Percentiles rank a stretch among this genome's conserved stretches.
phyloP scores from a whole-genome alignment of 2,329 filamentous ascomycete genomes.

The Gremmenia infestans region DNA sequence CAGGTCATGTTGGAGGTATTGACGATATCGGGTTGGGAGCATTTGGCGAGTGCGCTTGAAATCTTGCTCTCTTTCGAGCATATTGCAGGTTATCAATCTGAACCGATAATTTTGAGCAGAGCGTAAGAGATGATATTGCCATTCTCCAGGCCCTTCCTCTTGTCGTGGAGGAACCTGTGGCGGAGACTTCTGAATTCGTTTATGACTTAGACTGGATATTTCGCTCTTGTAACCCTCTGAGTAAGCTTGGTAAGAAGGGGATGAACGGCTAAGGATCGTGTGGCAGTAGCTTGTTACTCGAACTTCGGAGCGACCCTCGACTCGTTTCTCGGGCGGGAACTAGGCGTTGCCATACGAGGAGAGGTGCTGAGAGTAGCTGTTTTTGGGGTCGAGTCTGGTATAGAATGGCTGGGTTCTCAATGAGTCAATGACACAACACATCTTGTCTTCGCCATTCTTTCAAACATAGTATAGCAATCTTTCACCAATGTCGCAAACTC shows the following conservation, averaged over 20 bases:
- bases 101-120: constrained; percentile 20
- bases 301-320: too few relatives aligned
- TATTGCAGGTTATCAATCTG: background rate
- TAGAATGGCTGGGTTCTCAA: too few relatives aligned
- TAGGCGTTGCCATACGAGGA: too few relatives aligned
- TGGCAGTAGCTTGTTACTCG: too few relatives aligned
- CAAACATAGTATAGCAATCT: too few relatives aligned
- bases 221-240: constrained; percentile 7
- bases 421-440: too few relatives aligned
- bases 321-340: too few relatives aligned
- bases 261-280: too few relatives aligned
- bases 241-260: background rate
- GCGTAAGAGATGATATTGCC: constrained; percentile 23
- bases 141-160: constrained; percentile 19
- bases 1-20: constrained; percentile 15
- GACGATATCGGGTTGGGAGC: constrained; percentile 25
- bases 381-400: too few relatives aligned
- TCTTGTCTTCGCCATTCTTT: too few relatives aligned
- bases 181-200: constrained; percentile 17
- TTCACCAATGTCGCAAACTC: too few relatives aligned
- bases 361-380: too few relatives aligned
- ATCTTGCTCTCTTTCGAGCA: background rate
- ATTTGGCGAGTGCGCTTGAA: constrained; percentile 21
- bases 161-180: constrained; percentile 22
- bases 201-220: constrained; percentile 26